Conservation (phyloP, 768 basidiomycete genomes). For the Galerina marginata region DNA sequence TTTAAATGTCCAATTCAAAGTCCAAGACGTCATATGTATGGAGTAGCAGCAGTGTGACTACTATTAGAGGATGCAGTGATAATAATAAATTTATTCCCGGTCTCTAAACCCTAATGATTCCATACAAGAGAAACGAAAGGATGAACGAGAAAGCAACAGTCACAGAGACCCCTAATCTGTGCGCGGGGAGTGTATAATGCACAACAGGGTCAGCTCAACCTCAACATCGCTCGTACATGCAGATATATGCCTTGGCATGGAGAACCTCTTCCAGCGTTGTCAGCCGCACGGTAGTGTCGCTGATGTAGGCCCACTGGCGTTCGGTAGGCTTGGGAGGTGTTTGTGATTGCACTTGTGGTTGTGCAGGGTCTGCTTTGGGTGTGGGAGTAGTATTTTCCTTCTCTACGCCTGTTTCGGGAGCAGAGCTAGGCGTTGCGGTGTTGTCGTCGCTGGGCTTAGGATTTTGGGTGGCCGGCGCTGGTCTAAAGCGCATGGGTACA, state of each 20-base stretch:
- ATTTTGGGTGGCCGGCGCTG: neutral
- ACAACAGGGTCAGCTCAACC: neutral
- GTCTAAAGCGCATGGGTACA: neutral
- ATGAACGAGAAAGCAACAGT: no score
- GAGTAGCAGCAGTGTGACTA: no score
- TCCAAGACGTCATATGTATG: no score
- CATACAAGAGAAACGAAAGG: no score
- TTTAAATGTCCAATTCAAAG: no score
- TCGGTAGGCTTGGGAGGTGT: slow-evolving; percentile 27
- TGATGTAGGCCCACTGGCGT: slow-evolving; percentile 90
- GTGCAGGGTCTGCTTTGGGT: slow-evolving; percentile 1
- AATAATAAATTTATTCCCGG: no score
- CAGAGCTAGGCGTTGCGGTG: neutral
- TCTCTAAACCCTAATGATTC: no score
- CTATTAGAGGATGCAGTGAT: no score
- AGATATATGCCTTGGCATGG: slow-evolving; percentile 90
- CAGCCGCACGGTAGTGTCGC: slow-evolving; percentile 84
- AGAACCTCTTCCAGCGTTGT: slow-evolving; percentile 88
- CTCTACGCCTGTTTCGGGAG: slow-evolving; percentile 3
- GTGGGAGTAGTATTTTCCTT: neutral
- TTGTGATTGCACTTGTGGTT: slow-evolving; percentile 10
- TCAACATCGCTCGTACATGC: slow-evolving; percentile 86
- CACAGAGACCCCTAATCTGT: no score
- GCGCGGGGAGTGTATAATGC: no score
- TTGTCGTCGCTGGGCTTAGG: neutral